Percentiles rank a stretch among this genome's conserved stretches.
phyloP scores from a whole-genome alignment of 2,329 filamentous ascomycete species.

The Apiospora sp. region DNA sequence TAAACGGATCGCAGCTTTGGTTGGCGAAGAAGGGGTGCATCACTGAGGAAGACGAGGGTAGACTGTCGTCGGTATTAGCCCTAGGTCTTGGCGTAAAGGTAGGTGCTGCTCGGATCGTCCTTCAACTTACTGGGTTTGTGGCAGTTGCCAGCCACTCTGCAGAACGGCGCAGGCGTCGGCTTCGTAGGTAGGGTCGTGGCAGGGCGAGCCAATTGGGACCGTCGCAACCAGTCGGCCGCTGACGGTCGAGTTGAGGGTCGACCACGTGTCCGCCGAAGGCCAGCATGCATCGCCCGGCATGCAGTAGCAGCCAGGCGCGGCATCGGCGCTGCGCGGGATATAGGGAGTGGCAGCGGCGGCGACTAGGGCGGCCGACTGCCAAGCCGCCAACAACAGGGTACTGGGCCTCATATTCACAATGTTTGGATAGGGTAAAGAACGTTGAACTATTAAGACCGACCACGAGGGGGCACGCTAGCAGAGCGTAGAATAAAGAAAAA shows the following conservation, averaged over 20 bases:
- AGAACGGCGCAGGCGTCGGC: conserved; percentile 48
- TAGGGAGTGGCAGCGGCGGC: not conserved
- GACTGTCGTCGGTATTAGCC: conserved; percentile 30
- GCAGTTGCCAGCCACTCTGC: conserved; percentile 35
- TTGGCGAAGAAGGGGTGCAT: conserved; percentile 43
- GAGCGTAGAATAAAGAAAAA: not conserved
- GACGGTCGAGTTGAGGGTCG: conserved; percentile 53
- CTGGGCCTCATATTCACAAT: not conserved
- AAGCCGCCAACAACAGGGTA: not conserved
- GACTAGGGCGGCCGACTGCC: not conserved
- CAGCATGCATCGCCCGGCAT: conserved; percentile 33
- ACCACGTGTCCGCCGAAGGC: conserved; percentile 33
- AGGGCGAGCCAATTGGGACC: conserved; percentile 53
- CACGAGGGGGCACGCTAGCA: not conserved
- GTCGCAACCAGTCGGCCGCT: conserved; percentile 54
- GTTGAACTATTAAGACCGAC: not conserved
- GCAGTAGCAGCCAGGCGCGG: conserved; percentile 29
- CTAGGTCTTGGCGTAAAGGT: conserved; percentile 36
- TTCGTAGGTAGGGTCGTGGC: conserved; percentile 51
- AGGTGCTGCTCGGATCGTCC: conserved; percentile 26
- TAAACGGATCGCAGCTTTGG: conserved; percentile 49
- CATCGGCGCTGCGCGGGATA: not conserved
- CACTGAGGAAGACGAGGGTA: conserved; percentile 41
- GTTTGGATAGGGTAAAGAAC: not conserved
- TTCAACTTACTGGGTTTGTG: conserved; percentile 37